Percentiles rank a stretch among this genome's conserved stretches.
These are phyloP conservation scores for Xerophyta viscosa DNA, from an alignment of 106 monocot species.

Conservation along the genomic window DNA sequence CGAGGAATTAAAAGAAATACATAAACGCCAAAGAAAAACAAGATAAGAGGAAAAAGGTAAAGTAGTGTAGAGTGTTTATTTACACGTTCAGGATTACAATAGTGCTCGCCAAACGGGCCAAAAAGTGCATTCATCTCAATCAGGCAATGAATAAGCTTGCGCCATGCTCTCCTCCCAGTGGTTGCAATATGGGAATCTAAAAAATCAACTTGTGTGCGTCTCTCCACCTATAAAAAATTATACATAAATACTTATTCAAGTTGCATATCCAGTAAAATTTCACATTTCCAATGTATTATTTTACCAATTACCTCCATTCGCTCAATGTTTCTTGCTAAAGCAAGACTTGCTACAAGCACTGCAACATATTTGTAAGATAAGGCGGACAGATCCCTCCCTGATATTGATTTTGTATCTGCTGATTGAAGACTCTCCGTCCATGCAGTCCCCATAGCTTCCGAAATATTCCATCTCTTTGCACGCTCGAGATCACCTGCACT, in stretches of 20 bases:
- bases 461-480: constrained; percentile 85
- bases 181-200: constrained; percentile 38
- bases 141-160: constrained; percentile 74
- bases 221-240: constrained; percentile 88
- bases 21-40: too few relatives aligned
- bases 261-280: too few relatives aligned
- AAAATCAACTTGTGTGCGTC: constrained; percentile 57
- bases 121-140: constrained; percentile 71
- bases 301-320: constrained; percentile 55
- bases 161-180: constrained; percentile 62
- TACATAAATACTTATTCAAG: too few relatives aligned
- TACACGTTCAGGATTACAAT: constrained; percentile 66
- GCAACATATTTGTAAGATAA: constrained; percentile 81
- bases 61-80: too few relatives aligned
- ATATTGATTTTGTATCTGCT: constrained; percentile 51
- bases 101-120: constrained; percentile 47
- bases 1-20: too few relatives aligned
- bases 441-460: constrained; percentile 87
- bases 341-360: constrained; percentile 79
- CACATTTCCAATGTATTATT: neutral
- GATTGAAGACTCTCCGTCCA: constrained; percentile 86
- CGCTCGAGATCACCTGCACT: constrained; percentile 64
- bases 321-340: constrained; percentile 84
- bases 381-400: constrained; percentile 73
- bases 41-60: too few relatives aligned